Base-by-base conservation (phyloP, 1,139 yeast genomes). In the Scheffersomyces segobiensis region DNA sequence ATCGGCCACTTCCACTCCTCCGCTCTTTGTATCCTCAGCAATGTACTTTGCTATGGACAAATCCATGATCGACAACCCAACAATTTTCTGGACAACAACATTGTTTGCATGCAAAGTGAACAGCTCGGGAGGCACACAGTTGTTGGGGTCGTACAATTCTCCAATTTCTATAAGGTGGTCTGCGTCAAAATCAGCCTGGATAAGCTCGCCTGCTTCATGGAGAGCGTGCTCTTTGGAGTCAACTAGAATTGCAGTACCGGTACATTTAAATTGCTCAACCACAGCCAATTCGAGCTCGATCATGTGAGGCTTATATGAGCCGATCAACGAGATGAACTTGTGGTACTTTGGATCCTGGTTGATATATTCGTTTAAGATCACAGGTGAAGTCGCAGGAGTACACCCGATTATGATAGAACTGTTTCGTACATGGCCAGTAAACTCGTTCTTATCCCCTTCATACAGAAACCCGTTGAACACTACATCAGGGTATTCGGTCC, bases 271-370 rank as follows among this genome's bases (percentile, higher is more conserved):
- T 8, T 78, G 75, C 21, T 68, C 58, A 5, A 87, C 71, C 46
- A 83, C 71, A 0, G 69, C 74, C 32, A 79, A 74, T 59, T 87
- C 90, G 56, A 87, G 81, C 68, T 87, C 93, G 53, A 78, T 78
- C 92, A 88, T 87, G 60, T 83, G 82, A 3, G 91, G 90, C 67
- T 87, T 86, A 67, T 87, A 88, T 18, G 89, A 85, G 0, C 93
- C 93, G 63, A 88, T 87, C 50, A 87, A 73, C 3, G 87, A 82
- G 53, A 87, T 79, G 66, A 81, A 87, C 61, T 73, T 80, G 12
- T 74, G 72, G 14, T 61, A 61, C 20, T 62, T 52, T 3, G 73
- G 67, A 49, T 72, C 71, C 3, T 59, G 59, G 53, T 76, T 75
- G 53, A 87, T 63, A 58, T 77, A 74, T 0, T 70, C 63, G 14